These are phyloP conservation scores for Klebsormidium nitens DNA, from an alignment of 139 green algal genomes.

Conservation along the genomic window DNA sequence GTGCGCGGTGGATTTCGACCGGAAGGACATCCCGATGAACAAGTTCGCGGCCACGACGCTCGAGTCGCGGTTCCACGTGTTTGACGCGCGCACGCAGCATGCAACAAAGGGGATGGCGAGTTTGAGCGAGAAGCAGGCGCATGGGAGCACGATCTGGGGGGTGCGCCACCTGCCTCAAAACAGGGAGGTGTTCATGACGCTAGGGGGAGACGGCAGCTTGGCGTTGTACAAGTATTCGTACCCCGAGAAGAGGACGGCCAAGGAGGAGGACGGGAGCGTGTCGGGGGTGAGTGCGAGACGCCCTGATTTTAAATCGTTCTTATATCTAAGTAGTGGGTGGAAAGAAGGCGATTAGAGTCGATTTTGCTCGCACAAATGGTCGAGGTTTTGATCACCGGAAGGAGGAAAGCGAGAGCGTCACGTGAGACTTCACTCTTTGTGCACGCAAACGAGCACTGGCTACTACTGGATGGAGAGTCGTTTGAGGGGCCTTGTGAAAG, in stretches of 20 bases:
- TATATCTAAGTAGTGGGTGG: too few species aligned
- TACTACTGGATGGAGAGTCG: too few species aligned
- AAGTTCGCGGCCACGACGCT: conserved; percentile 81
- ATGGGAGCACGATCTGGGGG: conserved; percentile 69
- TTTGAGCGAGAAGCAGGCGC: conserved; percentile 44
- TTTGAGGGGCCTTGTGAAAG: too few species aligned
- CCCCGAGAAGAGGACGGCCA: conserved; percentile 68
- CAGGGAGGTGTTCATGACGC: conserved; percentile 70
- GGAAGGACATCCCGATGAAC: conserved; percentile 91
- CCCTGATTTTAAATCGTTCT: too few species aligned
- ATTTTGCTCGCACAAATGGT: too few species aligned
- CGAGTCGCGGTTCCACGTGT: conserved; percentile 74
- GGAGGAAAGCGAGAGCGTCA: too few species aligned
- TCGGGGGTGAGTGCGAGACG: conserved; percentile 51
- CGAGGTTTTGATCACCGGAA: too few species aligned
- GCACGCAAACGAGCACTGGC: too few species aligned
- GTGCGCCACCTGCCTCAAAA: conserved; percentile 73
- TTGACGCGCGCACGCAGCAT: conserved; percentile 76
- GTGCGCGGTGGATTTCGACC: conserved; percentile 82
- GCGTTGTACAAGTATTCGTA: conserved; percentile 82
- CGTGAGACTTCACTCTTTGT: too few species aligned
- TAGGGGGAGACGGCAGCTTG: conserved; percentile 69
- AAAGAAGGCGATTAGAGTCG: too few species aligned
- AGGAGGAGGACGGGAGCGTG: conserved; percentile 60
- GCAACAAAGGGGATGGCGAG: conserved; percentile 63